phyloP scores from a whole-genome alignment of 2,329 filamentous ascomycete species.

The Fusarium penzigii region DNA sequence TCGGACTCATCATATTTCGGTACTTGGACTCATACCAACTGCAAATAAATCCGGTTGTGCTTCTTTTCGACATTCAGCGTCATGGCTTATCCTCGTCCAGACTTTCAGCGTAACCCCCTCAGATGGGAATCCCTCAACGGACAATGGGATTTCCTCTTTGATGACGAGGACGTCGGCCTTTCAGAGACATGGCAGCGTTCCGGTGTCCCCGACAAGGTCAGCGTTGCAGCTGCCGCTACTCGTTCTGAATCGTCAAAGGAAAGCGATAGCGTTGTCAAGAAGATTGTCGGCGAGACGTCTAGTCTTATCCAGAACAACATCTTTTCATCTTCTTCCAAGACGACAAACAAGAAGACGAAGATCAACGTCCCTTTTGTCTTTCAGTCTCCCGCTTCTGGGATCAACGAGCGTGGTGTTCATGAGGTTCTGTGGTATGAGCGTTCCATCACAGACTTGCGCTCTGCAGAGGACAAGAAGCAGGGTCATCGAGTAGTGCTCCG shows the following conservation, averaged over 20 bases:
- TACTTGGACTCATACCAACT: background rate
- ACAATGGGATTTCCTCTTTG: slow-evolving; percentile 64
- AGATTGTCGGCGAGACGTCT: slow-evolving; percentile 49
- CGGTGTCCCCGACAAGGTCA: slow-evolving; percentile 48
- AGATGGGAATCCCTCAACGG: slow-evolving; percentile 64
- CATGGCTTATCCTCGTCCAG: slow-evolving; percentile 62
- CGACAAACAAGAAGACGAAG: slow-evolving; percentile 45
- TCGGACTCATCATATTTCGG: background rate
- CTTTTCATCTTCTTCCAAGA: slow-evolving; percentile 29
- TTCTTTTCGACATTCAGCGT: background rate
- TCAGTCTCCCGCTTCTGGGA: slow-evolving; percentile 63
- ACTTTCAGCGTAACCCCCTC: slow-evolving; percentile 58
- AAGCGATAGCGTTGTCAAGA: slow-evolving; percentile 39
- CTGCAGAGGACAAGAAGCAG: slow-evolving; percentile 38
- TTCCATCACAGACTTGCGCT: slow-evolving; percentile 50
- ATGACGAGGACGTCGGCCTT: slow-evolving; percentile 62
- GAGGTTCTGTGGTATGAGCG: slow-evolving; percentile 70
- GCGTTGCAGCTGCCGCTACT: slow-evolving; percentile 24
- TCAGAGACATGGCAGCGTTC: slow-evolving; percentile 52
- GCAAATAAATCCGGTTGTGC: background rate
- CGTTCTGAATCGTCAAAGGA: slow-evolving; percentile 39
- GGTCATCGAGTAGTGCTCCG: slow-evolving; percentile 50
- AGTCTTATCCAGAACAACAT: slow-evolving; percentile 50
- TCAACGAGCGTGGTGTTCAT: slow-evolving; percentile 62
- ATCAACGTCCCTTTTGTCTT: slow-evolving; percentile 68